Conservation (phyloP, 1,284 basidiomycete species). For the Rhodotorula sp. region DNA sequence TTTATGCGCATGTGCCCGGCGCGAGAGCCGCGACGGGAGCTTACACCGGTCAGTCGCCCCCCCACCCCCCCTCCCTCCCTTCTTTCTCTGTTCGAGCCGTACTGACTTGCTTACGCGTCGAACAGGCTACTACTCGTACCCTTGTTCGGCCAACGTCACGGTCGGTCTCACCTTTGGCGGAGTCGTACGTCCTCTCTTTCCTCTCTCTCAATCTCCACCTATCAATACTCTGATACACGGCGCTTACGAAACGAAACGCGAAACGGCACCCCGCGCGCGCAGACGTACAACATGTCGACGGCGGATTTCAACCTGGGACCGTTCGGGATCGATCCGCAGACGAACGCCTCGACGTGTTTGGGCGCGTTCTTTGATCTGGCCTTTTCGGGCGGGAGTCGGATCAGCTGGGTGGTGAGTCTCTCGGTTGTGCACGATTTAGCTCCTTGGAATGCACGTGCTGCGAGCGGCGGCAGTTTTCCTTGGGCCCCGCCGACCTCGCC, state of each 20-base stretch:
- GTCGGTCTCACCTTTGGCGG: slow-evolving; percentile 42
- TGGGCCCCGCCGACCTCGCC: too few relatives aligned
- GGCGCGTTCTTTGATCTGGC: slow-evolving; percentile 46
- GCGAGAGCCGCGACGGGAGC: slow-evolving; percentile 41
- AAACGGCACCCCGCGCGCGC: too few relatives aligned
- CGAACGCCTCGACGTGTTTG: slow-evolving; percentile 43
- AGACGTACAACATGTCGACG: slow-evolving; percentile 44
- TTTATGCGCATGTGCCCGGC: slow-evolving; percentile 44
- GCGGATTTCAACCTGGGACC: slow-evolving; percentile 47
- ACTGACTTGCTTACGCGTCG: too few relatives aligned
- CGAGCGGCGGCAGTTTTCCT: background rate
- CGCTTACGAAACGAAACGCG: too few relatives aligned
- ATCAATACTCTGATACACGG: background rate
- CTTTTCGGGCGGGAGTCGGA: slow-evolving; percentile 53
- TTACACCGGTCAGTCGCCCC: slow-evolving; percentile 35
- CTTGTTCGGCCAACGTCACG: slow-evolving; percentile 36
- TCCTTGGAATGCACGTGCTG: background rate
- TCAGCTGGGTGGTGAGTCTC: slow-evolving; percentile 52
- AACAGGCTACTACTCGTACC: slow-evolving; percentile 44
- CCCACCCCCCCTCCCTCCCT: background rate
- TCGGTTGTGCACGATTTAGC: background rate
- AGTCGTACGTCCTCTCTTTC: slow-evolving; percentile 24
- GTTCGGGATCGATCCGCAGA: slow-evolving; percentile 36
- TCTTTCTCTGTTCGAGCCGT: background rate
- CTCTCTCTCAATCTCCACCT: background rate